Evolutionary conservation across 495 filamentous ascomycete genomes (phyloP).

Genomic region (Penicillium silybi): DNA sequence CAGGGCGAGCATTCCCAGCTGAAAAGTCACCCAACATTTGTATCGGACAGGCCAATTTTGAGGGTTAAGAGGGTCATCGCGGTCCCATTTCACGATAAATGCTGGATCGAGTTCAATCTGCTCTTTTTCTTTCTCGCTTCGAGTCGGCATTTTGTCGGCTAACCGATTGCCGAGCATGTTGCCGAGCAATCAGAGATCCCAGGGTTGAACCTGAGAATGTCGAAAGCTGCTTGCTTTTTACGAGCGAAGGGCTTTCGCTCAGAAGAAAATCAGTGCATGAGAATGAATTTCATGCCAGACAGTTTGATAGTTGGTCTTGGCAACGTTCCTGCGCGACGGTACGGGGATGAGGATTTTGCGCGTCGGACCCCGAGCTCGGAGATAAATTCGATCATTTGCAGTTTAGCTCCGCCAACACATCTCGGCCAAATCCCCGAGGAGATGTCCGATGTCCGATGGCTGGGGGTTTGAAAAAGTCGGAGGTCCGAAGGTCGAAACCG

Average conservation of each 20-base stretch:
- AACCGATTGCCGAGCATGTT: neutral
- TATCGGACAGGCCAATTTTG: conserved; percentile 41
- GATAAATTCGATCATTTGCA: neutral
- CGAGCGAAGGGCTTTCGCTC: neutral
- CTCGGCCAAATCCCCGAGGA: neutral
- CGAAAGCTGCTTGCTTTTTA: neutral
- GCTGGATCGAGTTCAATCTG: neutral
- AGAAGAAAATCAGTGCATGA: neutral
- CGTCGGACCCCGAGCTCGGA: neutral
- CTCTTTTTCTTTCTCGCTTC: neutral
- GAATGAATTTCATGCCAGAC: neutral
- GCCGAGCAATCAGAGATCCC: neutral
- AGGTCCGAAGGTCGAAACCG: neutral
- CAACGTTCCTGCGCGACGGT: neutral
- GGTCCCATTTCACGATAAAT: conserved; percentile 9
- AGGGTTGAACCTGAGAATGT: neutral
- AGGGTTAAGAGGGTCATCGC: conserved; percentile 32
- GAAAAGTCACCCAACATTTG: conserved; percentile 48
- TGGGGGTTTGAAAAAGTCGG: neutral
- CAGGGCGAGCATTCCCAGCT: conserved; percentile 48
- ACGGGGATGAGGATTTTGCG: neutral
- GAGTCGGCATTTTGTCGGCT: neutral
- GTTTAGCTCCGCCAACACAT: neutral
- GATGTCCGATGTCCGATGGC: neutral
- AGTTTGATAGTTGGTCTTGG: neutral